Base-by-base conservation (phyloP, 148 eudicot species). In the Selenicereus undatus region DNA sequence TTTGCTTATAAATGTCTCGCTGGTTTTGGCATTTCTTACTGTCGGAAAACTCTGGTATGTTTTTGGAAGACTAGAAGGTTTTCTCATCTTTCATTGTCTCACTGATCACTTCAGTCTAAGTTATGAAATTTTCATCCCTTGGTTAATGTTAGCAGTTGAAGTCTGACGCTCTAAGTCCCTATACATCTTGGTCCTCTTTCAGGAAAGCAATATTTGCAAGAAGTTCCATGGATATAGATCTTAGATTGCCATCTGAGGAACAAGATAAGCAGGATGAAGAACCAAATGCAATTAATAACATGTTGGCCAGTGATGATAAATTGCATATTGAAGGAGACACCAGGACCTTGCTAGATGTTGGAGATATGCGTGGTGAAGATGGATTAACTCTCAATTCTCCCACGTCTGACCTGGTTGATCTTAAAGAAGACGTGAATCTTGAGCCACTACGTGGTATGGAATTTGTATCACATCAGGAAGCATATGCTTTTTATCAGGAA, bases 391-490 rank as follows among this genome's bases (percentile, higher is more conserved):
- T 88, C 76, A 86, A 88, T 84, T 87, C 91, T 84, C 81, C 88
- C 21, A 71, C 89, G 24, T 81, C 84, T 43, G 91, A 92, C 77
- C 84, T 92, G 79, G 83, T 79, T 70, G 93, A 85, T 51, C 87
- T 84, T 71, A 92, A 89, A 51, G 95, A 93, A 60, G 92, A 91
- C 81, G 82, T 87, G 79, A 91, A 90, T 81, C 92, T 96, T 51
- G 99, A 96, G 85, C 99, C 99, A 30, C 89, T 96, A 74, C 79
- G 91, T 77, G 99, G 97, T 36, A 96, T 96, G 99, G 97, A 92
- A 83, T 96, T 96, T 86, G 93, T 87, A 76, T 96, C 98, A 62
- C 99, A 93, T 82, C 95, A 93, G 73, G 99, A 93, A 78, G 99
- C 99, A 81, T 96, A 96, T 85, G 88, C 98, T 48, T 96, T 93